Evolutionary conservation across 257 asterid genomes (phyloP), one percentile per base, ranked within the genome.

Genomic region (Rauvolfia tetraphylla): DNA sequence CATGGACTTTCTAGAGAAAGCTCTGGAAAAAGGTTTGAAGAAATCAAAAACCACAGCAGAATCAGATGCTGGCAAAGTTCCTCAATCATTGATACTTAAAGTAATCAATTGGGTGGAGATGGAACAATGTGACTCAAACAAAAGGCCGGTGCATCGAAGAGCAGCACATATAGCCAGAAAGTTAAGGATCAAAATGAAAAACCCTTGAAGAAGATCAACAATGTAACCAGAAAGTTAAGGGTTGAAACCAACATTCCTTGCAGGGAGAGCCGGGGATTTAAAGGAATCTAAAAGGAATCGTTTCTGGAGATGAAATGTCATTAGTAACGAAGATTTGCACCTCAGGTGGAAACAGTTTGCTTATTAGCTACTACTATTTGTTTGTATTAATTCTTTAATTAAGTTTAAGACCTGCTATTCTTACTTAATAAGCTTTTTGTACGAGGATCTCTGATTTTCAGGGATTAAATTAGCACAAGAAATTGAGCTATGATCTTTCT

Each of bases 101-200:
- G 97, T 95, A 76, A 95, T 95, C 51, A 95, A 95, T 77, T 95
- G 97, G 97, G 93, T 93, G 18, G 97, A 91, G 78, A 92, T 95
- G 78, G 98, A 95, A 77, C 97, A 91, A 77, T 84, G 91, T 79
- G 95, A 91, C 36, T 85, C 96, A 1, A 90, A 71, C 76, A 95
- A 93, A 86, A 86, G 93, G 77, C 83, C 88, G 0, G 89, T 93
- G 77, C 98, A 93, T 70, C 97, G 93, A 20, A 86, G 80, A 83
- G 98, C 99, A 62, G 84, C 92, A 76, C 82, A 81, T 13, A 83
- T 91, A 38, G 90, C 97, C 22, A 84, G 99, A 75, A 95, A 91
- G 84, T 80, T 95, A 36, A 89, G 99, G 87, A 95, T 93, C 72
- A 93, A 90, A 87, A 90, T 93, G 93, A 95, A 89, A 85, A 95